These are phyloP conservation scores for Aureobasidium pullulans DNA, from an alignment of 2,329 filamentous ascomycete genomes.

Conservation along the genomic window DNA sequence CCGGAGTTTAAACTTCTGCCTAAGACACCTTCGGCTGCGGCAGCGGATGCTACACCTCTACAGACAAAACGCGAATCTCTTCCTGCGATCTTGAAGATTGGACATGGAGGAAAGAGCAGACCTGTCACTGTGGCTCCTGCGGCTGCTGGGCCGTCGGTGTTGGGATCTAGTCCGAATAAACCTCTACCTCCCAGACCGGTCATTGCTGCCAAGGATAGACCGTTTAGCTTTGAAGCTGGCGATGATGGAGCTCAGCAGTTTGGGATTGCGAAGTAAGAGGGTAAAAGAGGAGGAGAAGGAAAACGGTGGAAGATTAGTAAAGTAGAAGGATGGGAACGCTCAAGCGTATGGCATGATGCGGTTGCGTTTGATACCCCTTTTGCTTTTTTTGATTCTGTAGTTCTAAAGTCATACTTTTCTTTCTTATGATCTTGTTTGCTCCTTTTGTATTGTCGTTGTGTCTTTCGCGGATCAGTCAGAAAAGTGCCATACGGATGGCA, in stretches of 20 bases:
- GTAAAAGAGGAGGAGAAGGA: background rate
- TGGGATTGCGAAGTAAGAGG: background rate
- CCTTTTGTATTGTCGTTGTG: too few relatives aligned
- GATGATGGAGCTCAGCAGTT: background rate
- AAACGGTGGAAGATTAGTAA: background rate
- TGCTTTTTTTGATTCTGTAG: background rate
- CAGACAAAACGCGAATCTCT: background rate
- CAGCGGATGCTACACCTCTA: background rate
- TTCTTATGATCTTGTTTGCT: background rate
- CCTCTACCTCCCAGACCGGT: slow-evolving; percentile 5
- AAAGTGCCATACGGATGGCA: too few relatives aligned
- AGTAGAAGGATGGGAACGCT: background rate
- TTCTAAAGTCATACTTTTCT: background rate
- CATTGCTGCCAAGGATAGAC: background rate
- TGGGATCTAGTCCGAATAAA: background rate
- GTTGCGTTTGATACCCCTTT: background rate
- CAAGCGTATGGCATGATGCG: background rate
- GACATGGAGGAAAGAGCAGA: background rate
- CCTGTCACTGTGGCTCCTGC: background rate
- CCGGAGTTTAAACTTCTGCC: background rate
- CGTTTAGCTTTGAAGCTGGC: slow-evolving; percentile 1
- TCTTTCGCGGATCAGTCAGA: too few relatives aligned
- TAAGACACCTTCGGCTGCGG: background rate
- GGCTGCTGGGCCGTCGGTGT: background rate
- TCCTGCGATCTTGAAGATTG: background rate